These are phyloP conservation scores for Beverwykella pulmonaria DNA, from an alignment of 495 filamentous ascomycete species.

Conservation along the genomic window DNA sequence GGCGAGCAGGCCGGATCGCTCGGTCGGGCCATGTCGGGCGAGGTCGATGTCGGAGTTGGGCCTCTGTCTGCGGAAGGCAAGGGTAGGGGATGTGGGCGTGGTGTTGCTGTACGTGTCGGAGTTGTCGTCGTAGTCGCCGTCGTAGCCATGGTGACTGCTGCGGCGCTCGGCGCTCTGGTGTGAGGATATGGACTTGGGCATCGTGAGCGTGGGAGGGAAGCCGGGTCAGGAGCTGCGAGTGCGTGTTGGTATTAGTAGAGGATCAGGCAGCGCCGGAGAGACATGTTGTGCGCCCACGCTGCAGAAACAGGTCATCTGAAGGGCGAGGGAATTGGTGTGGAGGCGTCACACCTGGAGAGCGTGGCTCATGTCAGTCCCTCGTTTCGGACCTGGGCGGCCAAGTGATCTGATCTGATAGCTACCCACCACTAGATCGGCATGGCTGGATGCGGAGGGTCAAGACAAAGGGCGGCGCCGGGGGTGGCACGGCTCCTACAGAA, in stretches of 20 bases:
- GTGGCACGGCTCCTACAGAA: neutral
- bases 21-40: slow-evolving; percentile 12
- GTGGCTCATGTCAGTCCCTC: slow-evolving; percentile 5
- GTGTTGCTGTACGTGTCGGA: slow-evolving; percentile 36
- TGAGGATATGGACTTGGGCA: slow-evolving; percentile 37
- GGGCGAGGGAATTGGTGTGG: neutral
- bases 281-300: slow-evolving; percentile 2
- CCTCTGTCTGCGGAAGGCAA: slow-evolving; percentile 20
- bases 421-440: slow-evolving; percentile 6
- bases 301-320: slow-evolving; percentile 27
- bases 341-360: neutral
- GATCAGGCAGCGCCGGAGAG: neutral
- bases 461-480: neutral
- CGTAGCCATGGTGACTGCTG: slow-evolving; percentile 19
- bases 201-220: slow-evolving; percentile 13
- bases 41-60: slow-evolving; percentile 33
- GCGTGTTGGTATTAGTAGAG: slow-evolving; percentile 13
- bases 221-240: slow-evolving; percentile 12
- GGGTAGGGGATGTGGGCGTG: slow-evolving; percentile 33
- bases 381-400: slow-evolving; percentile 5
- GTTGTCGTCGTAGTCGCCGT: slow-evolving; percentile 18
- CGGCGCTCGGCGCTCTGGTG: slow-evolving; percentile 20
- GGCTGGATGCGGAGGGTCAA: neutral
- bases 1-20: slow-evolving; percentile 36
- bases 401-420: neutral